Conservation (phyloP, 805 yeast species). For the Yarrowia phangngaensis region DNA sequence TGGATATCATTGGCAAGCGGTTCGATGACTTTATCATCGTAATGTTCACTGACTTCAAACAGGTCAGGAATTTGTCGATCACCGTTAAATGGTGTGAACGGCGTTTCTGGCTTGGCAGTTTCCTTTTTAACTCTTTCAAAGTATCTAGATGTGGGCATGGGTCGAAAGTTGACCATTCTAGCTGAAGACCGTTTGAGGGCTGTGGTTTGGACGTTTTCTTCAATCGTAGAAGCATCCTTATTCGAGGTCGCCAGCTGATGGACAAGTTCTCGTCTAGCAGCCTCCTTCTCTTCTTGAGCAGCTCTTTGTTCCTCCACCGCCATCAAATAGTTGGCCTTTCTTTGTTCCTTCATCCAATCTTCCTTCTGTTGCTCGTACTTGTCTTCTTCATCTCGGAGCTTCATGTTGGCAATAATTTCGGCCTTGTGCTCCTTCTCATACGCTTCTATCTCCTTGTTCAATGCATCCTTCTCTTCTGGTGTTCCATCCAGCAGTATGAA, state of each 20-base stretch:
- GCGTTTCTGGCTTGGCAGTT: slow-evolving; percentile 43
- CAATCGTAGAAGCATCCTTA: slow-evolving; percentile 47
- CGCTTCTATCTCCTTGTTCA: slow-evolving; percentile 50
- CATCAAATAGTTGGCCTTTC: slow-evolving; percentile 46
- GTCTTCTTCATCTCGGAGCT: slow-evolving; percentile 66
- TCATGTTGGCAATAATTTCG: slow-evolving; percentile 71
- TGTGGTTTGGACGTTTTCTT: slow-evolving; percentile 51
- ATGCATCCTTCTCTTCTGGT: slow-evolving; percentile 63
- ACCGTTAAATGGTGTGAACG: slow-evolving; percentile 93
- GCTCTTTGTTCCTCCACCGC: slow-evolving; percentile 51
- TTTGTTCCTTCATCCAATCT: slow-evolving; percentile 56
- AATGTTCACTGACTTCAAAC: slow-evolving; percentile 49
- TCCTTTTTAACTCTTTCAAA: slow-evolving; percentile 48
- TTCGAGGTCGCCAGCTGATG: slow-evolving; percentile 48
- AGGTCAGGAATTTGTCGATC: slow-evolving; percentile 60
- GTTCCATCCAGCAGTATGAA: slow-evolving; percentile 69
- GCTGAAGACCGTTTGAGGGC: slow-evolving; percentile 61
- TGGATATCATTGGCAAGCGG: slow-evolving; percentile 54
- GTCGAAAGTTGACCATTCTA: slow-evolving; percentile 44
- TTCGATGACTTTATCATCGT: slow-evolving; percentile 62
- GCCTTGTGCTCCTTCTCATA: slow-evolving; percentile 67
- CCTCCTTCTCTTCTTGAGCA: slow-evolving; percentile 48
- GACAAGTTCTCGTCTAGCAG: slow-evolving; percentile 54
- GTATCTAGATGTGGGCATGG: slow-evolving; percentile 23
- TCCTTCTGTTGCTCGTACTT: slow-evolving; percentile 60